Percentiles rank a stretch among this genome's conserved stretches.
Conservation (phyloP, 495 filamentous ascomycete species). For the Talaromyces wortmannii region DNA sequence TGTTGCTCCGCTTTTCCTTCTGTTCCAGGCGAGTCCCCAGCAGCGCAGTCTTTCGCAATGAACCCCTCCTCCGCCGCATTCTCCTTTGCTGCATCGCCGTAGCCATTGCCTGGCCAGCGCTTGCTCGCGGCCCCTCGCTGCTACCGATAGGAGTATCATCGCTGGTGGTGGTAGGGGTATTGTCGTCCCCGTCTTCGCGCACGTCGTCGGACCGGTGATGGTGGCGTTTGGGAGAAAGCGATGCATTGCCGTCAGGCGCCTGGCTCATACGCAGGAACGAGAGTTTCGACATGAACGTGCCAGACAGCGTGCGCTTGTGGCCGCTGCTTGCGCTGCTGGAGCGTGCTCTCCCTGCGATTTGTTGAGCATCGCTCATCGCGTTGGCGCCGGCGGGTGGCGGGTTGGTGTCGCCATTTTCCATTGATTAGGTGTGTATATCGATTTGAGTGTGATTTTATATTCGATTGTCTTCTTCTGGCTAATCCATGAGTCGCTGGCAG, state of each 20-base stretch:
- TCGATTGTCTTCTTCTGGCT: too few species aligned
- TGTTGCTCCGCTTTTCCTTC: constrained; percentile 35
- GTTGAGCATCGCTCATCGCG: neutral
- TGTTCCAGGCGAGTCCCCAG: constrained; percentile 55
- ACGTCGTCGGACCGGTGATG: constrained; percentile 32
- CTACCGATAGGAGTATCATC: constrained; percentile 1
- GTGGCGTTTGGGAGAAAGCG: constrained; percentile 5
- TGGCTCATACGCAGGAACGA: constrained; percentile 52
- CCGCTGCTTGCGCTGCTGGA: constrained; percentile 34
- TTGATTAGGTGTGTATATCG: neutral
- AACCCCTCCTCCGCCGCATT: constrained; percentile 69
- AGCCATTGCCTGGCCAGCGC: constrained; percentile 45
- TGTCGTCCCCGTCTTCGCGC: constrained; percentile 31
- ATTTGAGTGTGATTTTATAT: too few species aligned
- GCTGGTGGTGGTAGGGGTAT: constrained; percentile 17
- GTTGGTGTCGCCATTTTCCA: constrained; percentile 2
- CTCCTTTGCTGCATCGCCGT: constrained; percentile 51
- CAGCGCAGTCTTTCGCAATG: constrained; percentile 71
- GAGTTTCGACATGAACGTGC: constrained; percentile 45
- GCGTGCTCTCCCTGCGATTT: constrained; percentile 17
- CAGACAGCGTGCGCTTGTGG: constrained; percentile 61
- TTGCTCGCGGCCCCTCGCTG: constrained; percentile 22
- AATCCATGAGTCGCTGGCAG: too few species aligned
- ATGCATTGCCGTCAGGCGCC: constrained; percentile 24
- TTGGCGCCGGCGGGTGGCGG: neutral